Conservation (phyloP, 192 early-diverging fungal genomes). For the Coemansia sp. region DNA sequence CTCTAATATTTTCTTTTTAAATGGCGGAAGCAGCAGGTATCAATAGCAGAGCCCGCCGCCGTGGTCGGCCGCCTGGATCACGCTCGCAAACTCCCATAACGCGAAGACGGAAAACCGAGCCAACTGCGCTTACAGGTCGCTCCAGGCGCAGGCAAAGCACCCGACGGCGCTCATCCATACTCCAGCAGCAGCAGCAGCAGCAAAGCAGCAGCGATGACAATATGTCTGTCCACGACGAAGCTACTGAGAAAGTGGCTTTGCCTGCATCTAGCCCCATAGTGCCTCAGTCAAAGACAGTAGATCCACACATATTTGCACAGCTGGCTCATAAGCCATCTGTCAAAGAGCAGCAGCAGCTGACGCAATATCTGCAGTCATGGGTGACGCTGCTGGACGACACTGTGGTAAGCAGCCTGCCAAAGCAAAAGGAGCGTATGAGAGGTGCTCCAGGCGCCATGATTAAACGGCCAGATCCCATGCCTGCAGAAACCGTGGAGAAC, state of each 20-base stretch:
- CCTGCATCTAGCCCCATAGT: too few species aligned
- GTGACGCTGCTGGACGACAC: slow-evolving; percentile 37
- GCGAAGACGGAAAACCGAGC: neutral
- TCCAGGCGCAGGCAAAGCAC: too few species aligned
- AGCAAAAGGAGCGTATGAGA: slow-evolving; percentile 1
- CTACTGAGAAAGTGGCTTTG: too few species aligned
- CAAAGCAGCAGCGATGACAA: neutral
- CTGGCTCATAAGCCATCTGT: neutral
- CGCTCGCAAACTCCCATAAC: slow-evolving; percentile 5
- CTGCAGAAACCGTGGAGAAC: neutral
- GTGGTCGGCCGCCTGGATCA: slow-evolving; percentile 45
- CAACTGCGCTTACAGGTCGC: neutral
- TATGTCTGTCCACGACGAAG: too few species aligned
- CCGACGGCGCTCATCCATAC: too few species aligned
- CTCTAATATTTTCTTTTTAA: slow-evolving; percentile 7
- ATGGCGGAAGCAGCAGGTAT: slow-evolving; percentile 13
- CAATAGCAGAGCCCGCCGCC: slow-evolving; percentile 29
- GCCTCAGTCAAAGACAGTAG: neutral
- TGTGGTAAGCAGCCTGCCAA: slow-evolving; percentile 20
- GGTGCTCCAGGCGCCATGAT: slow-evolving; percentile 24
- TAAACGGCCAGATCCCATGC: slow-evolving; percentile 1
- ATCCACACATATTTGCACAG: slow-evolving; percentile 15
- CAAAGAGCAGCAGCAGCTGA: slow-evolving; percentile 2
- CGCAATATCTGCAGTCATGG: slow-evolving; percentile 28
- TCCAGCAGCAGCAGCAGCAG: too few species aligned